Percentiles rank a stretch among this genome's conserved stretches.
These are phyloP conservation scores for Naegleria gruberi DNA, from an alignment of 208 protist genomes.

Conservation along the genomic window DNA sequence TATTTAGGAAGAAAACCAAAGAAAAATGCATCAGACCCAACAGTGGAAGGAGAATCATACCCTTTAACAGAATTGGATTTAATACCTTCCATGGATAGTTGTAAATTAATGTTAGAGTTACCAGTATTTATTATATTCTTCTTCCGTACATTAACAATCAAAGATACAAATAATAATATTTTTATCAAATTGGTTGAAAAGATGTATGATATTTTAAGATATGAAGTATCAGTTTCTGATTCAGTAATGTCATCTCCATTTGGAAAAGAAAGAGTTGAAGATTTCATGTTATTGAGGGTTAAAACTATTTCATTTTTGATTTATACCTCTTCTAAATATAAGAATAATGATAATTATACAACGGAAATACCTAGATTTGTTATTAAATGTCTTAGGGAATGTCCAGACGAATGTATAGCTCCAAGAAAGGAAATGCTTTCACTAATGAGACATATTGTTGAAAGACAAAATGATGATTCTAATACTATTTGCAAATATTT, in stretches of 20 bases:
- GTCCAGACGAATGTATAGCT: slow-evolving; percentile 2
- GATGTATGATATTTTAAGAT: background rate
- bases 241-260: background rate
- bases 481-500: background rate
- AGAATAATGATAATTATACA: background rate
- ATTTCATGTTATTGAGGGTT: background rate
- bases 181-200: background rate
- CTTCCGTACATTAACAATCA: background rate
- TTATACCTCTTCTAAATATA: background rate
- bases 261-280: background rate
- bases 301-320: slow-evolving; percentile 22
- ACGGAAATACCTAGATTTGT: background rate
- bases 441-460: slow-evolving; percentile 24
- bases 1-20: background rate
- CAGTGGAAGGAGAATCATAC: background rate
- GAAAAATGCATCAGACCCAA: background rate
- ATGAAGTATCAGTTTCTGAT: background rate
- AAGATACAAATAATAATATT: background rate
- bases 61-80: background rate
- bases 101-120: background rate
- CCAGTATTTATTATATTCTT: slow-evolving; percentile 6
- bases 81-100: background rate
- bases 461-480: background rate
- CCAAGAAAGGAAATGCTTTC: slow-evolving; percentile 21
- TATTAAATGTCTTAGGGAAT: slow-evolving; percentile 8